Evolutionary conservation across 805 yeast species (phyloP), one percentile per base, ranked within the genome.

Genomic region (Hagleromyces aurorensis): DNA sequence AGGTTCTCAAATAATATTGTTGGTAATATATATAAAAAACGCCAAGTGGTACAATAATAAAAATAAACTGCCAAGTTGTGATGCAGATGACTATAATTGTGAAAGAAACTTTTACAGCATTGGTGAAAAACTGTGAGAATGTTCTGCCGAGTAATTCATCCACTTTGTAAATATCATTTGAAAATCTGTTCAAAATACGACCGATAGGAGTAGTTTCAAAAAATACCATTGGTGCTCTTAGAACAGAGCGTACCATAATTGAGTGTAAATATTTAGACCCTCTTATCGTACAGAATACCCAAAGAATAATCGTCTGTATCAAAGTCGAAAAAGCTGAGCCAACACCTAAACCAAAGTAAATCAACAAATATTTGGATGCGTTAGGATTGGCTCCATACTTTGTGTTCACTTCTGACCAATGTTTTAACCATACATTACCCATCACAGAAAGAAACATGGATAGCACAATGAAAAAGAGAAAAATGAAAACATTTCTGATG

Each of bases 151-250:
- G 61, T 16, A 66, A 64, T 51, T 84, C 94, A 61, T 87, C 97
- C 39, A 89, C 75, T 54, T 82, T 82, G 60, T 83, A 83, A 30
- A 87, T 72, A 65, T 87, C 97, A 54, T 75, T 86, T 3, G 96
- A 83, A 55, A 87, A 87, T 54, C 97, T 68, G 63, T 87, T 87
- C 55, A 86, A 64, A 34, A 87, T 73, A 61, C 97, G 72, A 20
- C 97, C 97, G 41, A 86, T 76, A 33, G 96, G 97, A 0, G 97
- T 87, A 2, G 95, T 85, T 58, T 87, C 97, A 51, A 87, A 87
- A 55, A 89, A 87, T 18, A 84, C 70, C 96, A 87, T 89, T 38
- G 96, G 96, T 0, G 96, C 91, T 41, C 87, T 69, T 36, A 89
- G 58, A 9, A 87, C 91, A 32, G 70, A 52, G 20, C 58, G 57